Conservation (phyloP, 495 filamentous ascomycete species). For the Penicillium lagena region DNA sequence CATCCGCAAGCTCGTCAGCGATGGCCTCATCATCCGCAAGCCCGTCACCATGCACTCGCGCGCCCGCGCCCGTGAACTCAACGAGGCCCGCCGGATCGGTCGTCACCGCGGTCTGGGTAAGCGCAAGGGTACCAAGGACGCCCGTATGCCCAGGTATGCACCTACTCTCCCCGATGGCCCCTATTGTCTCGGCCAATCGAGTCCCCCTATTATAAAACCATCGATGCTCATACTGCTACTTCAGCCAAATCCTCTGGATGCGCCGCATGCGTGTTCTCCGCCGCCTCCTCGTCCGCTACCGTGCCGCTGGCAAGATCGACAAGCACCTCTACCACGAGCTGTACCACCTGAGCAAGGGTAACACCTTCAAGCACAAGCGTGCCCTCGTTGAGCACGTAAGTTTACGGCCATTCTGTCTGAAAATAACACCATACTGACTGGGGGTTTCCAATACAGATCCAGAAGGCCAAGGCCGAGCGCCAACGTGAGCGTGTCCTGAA, state of each 20-base stretch:
- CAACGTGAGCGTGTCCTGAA: slow-evolving; percentile 86
- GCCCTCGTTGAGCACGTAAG: slow-evolving; percentile 98
- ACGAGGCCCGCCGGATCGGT: slow-evolving; percentile 81
- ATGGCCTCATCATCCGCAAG: slow-evolving; percentile 99
- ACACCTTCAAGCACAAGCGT: slow-evolving; percentile 99
- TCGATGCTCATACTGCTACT: slow-evolving; percentile 3
- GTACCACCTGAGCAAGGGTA: slow-evolving; percentile 99
- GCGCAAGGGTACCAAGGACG: slow-evolving; percentile 99
- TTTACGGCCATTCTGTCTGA: slow-evolving; percentile 29
- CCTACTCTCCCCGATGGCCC: background rate
- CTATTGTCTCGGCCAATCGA: background rate
- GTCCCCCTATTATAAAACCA: background rate
- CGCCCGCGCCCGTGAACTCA: slow-evolving; percentile 85
- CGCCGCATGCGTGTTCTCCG: slow-evolving; percentile 98
- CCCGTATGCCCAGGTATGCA: slow-evolving; percentile 95
- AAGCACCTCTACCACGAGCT: slow-evolving; percentile 99
- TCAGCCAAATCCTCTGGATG: slow-evolving; percentile 97
- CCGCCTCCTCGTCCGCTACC: slow-evolving; percentile 98
- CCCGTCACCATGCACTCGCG: slow-evolving; percentile 99
- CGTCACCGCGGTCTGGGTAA: slow-evolving; percentile 99
- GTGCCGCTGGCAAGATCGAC: slow-evolving; percentile 99
- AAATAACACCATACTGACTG: slow-evolving; percentile 16
- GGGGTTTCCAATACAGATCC: slow-evolving; percentile 61
- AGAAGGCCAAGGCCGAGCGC: slow-evolving; percentile 99
- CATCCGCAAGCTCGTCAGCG: slow-evolving; percentile 98